Base-by-base conservation (phyloP, 306 rosid genomes). In the Acacia melanoxylon region DNA sequence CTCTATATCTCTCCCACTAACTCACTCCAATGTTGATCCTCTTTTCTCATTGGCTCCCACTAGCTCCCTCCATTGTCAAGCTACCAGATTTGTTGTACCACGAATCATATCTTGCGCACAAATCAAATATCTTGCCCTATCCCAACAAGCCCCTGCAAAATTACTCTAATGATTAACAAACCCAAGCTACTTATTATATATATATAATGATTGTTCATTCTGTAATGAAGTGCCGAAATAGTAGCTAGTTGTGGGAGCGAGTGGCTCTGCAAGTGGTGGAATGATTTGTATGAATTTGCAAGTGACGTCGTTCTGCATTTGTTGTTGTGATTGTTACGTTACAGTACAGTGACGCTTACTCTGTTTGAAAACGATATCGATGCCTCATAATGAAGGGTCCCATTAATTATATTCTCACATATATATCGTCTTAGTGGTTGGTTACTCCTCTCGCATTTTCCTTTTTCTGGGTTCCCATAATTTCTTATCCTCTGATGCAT, bases 211-310 rank as follows among this genome's bases (percentile, higher is more conserved):
- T 22, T 9, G 5, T 59, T 10, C 4, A 9, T 56, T 61, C 15
- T 22, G 8, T n/a, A 56, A 8, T 52, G 66, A 29, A 65, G 42
- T 65, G 70, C 70, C 17, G 10, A 65, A 65, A 31, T 29, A 33
- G 19, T 35, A 40, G 19, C 40, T 41, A 10, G 51, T 5, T 3
- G 56, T 15, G 8, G 56, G 20, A 0, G 11, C 3, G 9, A 22
- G 74, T 42, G 52, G 33, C 27, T 20, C 7, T 68, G 29, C 73
- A 19, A 66, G 82, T 61, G 77, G 68, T 42, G 72, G 72, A 29
- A 71, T 70, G 6, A 44, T 42, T 22, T 22, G 4, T 22, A 17
- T 71, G 15, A 71, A 22, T 44, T 42, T 71, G 74, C 33, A 12
- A 69, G 35, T 42, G 74, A 69, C 6, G 33, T 58, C 31, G 65